A percentile compares a stretch with the other conserved stretches of the same genome.
phyloP scores from a whole-genome alignment of 495 filamentous ascomycete genomes.

The Trichocladium uniseriatum region DNA sequence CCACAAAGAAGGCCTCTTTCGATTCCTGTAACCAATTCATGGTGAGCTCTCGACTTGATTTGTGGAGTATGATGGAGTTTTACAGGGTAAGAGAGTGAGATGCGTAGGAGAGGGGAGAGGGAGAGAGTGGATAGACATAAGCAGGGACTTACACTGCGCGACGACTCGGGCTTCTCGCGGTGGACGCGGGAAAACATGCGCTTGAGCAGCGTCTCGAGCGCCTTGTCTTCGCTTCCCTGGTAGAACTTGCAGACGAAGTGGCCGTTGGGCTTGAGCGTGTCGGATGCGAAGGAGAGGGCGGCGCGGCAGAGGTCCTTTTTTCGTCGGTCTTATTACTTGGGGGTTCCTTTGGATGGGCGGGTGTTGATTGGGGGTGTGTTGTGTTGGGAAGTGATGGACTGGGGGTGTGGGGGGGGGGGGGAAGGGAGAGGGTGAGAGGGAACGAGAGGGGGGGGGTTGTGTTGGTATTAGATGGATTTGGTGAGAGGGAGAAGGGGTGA shows the following conservation, averaged over 20 bases:
- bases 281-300: conserved; percentile 71
- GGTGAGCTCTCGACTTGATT: not conserved
- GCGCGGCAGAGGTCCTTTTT: conserved; percentile 77
- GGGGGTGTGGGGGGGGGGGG: not conserved
- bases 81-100: too few relatives aligned
- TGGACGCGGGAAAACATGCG: conserved; percentile 69
- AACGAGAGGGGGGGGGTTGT: not conserved
- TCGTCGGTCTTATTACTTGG: too few relatives aligned
- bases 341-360: not conserved
- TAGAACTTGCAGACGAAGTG: conserved; percentile 98
- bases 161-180: conserved; percentile 82
- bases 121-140: not conserved
- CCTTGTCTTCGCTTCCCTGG: conserved; percentile 75
- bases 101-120: not conserved
- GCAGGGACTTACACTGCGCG: conserved; percentile 58
- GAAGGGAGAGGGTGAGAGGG: not conserved
- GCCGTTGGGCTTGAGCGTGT: conserved; percentile 71
- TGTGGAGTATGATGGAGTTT: too few relatives aligned
- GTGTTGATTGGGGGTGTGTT: not conserved
- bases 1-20: conserved; percentile 80
- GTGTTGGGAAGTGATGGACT: not conserved
- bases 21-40: conserved; percentile 57
- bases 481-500: not conserved
- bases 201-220: conserved; percentile 60
- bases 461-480: not conserved